These are phyloP conservation scores for Monilinia laxa DNA, from an alignment of 2,329 filamentous ascomycete species.

Conservation along the genomic window DNA sequence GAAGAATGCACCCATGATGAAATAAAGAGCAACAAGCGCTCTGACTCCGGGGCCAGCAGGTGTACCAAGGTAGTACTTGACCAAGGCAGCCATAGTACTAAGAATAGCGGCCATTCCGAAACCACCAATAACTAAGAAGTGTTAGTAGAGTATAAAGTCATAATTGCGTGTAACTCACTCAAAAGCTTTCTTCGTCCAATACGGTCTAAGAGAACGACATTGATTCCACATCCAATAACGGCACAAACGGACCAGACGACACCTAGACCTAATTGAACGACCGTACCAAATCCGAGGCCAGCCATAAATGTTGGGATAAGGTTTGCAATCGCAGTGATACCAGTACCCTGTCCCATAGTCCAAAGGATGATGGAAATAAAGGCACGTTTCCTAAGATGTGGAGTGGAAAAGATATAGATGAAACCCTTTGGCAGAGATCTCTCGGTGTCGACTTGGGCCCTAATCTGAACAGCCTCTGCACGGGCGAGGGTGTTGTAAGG, in stretches of 20 bases:
- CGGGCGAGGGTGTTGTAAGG: conserved; percentile 9
- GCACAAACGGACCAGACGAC: conserved; percentile 9
- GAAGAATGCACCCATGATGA: conserved; percentile 17
- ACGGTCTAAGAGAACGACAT: conserved; percentile 13
- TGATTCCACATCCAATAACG: conserved; percentile 10
- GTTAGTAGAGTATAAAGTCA: conserved; percentile 18
- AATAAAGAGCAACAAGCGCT: conserved; percentile 20
- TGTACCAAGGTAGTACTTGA: conserved; percentile 20
- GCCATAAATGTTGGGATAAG: conserved; percentile 18
- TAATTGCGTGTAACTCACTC: not conserved
- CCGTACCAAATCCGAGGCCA: conserved; percentile 15
- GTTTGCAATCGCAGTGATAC: conserved; percentile 17
- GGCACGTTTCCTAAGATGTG: conserved; percentile 15
- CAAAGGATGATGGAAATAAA: conserved; percentile 15
- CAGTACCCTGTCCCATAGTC: conserved; percentile 18
- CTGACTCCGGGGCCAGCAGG: conserved; percentile 10
- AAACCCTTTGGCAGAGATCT: conserved; percentile 15
- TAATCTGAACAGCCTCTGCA: conserved; percentile 15
- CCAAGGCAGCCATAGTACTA: conserved; percentile 26
- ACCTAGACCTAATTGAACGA: conserved; percentile 6
- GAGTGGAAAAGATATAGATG: conserved; percentile 19
- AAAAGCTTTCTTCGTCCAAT: conserved; percentile 12
- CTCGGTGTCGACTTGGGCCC: conserved; percentile 10
- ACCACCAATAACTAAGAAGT: conserved; percentile 30
- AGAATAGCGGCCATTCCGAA: conserved; percentile 32